Base-by-base conservation (phyloP, 306 rosid genomes). In the Prunus dulcis region DNA sequence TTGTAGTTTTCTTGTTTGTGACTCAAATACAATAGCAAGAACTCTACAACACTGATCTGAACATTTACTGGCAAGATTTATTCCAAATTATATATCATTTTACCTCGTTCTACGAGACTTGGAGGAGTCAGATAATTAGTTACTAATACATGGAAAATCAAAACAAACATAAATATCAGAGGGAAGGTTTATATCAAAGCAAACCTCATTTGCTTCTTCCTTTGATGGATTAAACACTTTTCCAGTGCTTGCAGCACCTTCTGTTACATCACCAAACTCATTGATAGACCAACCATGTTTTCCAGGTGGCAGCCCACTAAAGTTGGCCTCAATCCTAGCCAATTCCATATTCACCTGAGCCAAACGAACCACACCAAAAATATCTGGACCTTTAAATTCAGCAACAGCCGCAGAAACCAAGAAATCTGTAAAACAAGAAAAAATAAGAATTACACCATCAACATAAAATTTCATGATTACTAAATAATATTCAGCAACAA, bases 231-330 rank as follows among this genome's bases (percentile, higher is more conserved):
- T 72, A 60, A 89, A 95, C 61, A 89, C 65, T 80, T 91, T 91
- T 32, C 97, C 97, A 17, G 97, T 95, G 93, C 96, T 89, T 27
- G 91, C 90, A 34, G 96, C 92, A 72, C 97, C 99, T 80, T 87
- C 87, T 58, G 97, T 92, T 78, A 92, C 79, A 76, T 95, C 99
- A 71, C 99, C 99, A 81, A 86, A 95, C 82, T 90, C 88, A 75
- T 92, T 92, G 79, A 95, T 91, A 38, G 97, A 90, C 97, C 97
- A 95, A 69, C 90, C 88, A 77, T 95, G 99, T 84, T 90, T 92
- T 66, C 97, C 97, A 17, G 96, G 97, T 3, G 91, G 82, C 71
- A 95, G 69, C 43, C 97, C 97, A 38, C 92, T 92, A 57, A 92
- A 92, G 84, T 74, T 86, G 70, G 96, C 99, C 78, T 95, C 99